Evolutionary conservation across 495 filamentous ascomycete genomes (phyloP).

Genomic region (Endocarpon pusillum): DNA sequence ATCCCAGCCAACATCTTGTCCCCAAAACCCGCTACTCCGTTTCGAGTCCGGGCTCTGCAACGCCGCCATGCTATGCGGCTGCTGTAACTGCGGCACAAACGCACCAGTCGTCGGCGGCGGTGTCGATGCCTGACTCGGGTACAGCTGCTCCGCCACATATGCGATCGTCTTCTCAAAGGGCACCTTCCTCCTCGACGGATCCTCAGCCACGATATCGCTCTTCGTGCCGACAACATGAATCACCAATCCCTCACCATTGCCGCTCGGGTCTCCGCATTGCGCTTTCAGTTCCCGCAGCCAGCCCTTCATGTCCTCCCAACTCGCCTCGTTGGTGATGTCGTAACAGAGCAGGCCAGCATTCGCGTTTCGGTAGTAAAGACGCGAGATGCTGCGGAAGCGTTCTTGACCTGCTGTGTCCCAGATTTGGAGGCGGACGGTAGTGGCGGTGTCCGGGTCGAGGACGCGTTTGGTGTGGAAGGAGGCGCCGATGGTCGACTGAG

Average conservation of each 20-base stretch:
- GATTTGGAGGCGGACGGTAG: conserved; percentile 68
- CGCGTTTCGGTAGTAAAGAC: conserved; percentile 88
- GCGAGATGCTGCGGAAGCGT: conserved; percentile 81
- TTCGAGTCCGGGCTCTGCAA: conserved; percentile 55
- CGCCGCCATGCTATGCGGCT: conserved; percentile 20
- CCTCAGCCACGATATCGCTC: conserved; percentile 68
- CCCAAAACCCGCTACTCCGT: conserved; percentile 73
- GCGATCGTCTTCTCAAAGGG: conserved; percentile 89
- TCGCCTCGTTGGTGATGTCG: conserved; percentile 71
- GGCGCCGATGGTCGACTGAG: conserved; percentile 65
- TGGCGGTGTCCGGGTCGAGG: conserved; percentile 64
- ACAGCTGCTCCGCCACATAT: conserved; percentile 82
- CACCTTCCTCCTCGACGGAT: conserved; percentile 60
- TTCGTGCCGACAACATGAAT: conserved; percentile 95
- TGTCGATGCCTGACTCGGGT: conserved; percentile 43
- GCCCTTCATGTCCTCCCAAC: conserved; percentile 82
- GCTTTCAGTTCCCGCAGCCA: conserved; percentile 71
- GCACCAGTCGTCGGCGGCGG: conserved; percentile 43
- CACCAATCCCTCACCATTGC: conserved; percentile 52
- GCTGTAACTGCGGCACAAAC: conserved; percentile 4
- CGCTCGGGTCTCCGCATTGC: conserved; percentile 31
- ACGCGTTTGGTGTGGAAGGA: conserved; percentile 89
- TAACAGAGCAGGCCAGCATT: conserved; percentile 93
- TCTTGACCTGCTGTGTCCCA: conserved; percentile 96
- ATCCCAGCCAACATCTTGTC: conserved; percentile 84